Base-by-base conservation (phyloP, 257 asterid genomes). In the Coffea canephora region DNA sequence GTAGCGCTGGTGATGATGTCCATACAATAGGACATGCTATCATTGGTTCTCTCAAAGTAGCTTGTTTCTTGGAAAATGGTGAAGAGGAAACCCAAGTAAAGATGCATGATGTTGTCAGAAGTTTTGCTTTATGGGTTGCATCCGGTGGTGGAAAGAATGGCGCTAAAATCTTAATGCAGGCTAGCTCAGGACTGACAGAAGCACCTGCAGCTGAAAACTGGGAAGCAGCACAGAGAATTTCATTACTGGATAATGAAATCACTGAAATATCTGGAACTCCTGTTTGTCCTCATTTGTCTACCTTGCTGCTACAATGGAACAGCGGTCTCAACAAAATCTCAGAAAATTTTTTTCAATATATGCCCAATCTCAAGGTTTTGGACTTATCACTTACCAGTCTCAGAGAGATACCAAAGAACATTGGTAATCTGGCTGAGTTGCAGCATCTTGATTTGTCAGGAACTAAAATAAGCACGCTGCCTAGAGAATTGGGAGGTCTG, bases 361-460 rank as follows among this genome's bases (percentile, higher is more conserved):
- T 87, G 90, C 87, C 87, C 0, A 80, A 52, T 39, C 90, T 87
- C 70, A 81, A 78, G 69, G 90, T 87, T 21, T 69, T 87, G 78
- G 90, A 87, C 74, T 48, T 83, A 19, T 87, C 89, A 31, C 80
- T 84, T 78, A 84, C 91, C 73, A 83, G 85, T 77, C 80, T 88
- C 77, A 76, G 81, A 66, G 83, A 79, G 68, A 80, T 88, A 73
- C 90, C 91, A 46, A 75, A 41, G 71, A 83, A 87, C 49, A 78
- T 88, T 1, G 84, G 87, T 74, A 74, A 71, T 59, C 80, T 86
- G 84, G 82, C 69, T 71, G 85, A 84, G 75, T 83, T 86, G 76
- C 83, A 80, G 74, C 87, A 86, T 80, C 88, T 88, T 48, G 91
- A 88, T 82, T 81, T 88, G 15, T 88, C 91, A 5, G 84, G 91